Evolutionary conservation across 1,284 basidiomycete genomes (phyloP).

Genomic region (Athelia psychrophila): DNA sequence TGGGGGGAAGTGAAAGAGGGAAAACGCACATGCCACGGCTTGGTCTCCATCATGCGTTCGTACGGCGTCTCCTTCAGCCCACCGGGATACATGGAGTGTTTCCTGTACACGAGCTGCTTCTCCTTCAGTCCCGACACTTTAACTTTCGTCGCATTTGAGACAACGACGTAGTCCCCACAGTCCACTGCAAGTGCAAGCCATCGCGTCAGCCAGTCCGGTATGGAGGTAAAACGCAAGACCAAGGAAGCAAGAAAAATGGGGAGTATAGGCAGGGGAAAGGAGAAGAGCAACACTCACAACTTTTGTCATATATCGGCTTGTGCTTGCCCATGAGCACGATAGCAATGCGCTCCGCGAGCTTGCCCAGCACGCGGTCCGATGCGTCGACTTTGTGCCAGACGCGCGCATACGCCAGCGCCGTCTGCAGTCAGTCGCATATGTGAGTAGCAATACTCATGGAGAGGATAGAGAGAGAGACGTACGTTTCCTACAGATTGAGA

Average conservation of each 20-base stretch:
- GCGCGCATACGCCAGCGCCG: constrained; percentile 88
- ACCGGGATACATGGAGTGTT: constrained; percentile 93
- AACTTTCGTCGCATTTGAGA: constrained; percentile 86
- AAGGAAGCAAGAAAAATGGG: background rate
- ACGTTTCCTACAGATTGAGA: constrained; percentile 50
- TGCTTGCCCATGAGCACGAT: constrained; percentile 98
- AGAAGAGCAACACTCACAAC: constrained; percentile 53
- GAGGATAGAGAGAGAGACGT: constrained; percentile 7
- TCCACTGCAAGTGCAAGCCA: constrained; percentile 59
- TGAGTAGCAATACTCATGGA: background rate
- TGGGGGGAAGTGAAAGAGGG: background rate
- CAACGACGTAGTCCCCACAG: constrained; percentile 97
- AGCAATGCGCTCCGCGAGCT: constrained; percentile 92
- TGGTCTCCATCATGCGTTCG: constrained; percentile 75
- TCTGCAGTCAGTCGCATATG: constrained; percentile 45
- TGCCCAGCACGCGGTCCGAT: constrained; percentile 85
- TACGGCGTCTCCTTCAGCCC: constrained; percentile 91
- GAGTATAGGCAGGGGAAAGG: background rate
- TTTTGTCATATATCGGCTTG: constrained; percentile 95
- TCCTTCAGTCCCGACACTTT: constrained; percentile 90
- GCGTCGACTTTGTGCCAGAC: constrained; percentile 98
- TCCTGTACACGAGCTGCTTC: constrained; percentile 85
- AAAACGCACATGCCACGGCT: constrained; percentile 72
- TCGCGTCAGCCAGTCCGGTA: background rate
- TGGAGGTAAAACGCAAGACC: background rate